Base-by-base conservation (phyloP, 2,329 filamentous ascomycete species). In the Phoma sp. region DNA sequence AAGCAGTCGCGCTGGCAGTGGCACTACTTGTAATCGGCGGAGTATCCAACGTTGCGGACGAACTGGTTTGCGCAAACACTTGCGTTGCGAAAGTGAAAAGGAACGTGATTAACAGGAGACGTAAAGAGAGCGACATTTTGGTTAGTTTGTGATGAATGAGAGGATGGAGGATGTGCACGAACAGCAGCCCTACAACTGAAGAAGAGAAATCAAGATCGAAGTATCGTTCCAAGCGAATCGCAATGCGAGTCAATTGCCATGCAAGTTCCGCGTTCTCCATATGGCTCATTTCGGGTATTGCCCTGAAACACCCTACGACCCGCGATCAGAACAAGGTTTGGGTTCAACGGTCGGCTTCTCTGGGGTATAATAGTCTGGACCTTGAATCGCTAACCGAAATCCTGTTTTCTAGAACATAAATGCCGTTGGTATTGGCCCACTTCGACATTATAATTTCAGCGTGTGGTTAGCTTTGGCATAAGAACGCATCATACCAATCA, bases 111-210 rank as follows among this genome's bases (percentile, higher is more conserved):
- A 72, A 65, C 60, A 73, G 64, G 57, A 73, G 62, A 60, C 69
- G 68, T 38, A 69, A 57, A 62, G 67, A 69, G 57, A 69, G 66
- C 62, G 61, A 69, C 70, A 73, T 74, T 55, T 59, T 71, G 63
- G 60, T 58, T 58, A 23, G 51, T 61, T 55, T 36, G 40, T 37
- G 47, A 55, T 50, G 53, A 59, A 56, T 20, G 47, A 60, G 42
- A 45, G 45, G 61, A 46, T n/a, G 20, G 36, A 53, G 33, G 12
- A 15, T 7, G 38, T 18, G 26, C 12, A 15, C 20, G 5, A 21
- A 39, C 43, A 49, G 51, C 45, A 45, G 38, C 33, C 39, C 21
- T 47, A 43, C 33, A 47, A 7, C 25, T 42, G 29, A 50, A 42
- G 46, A 42, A 29, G 39, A 36, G 33, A 46, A 50, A 52, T 54